Percentiles rank a stretch among this genome's conserved stretches.
These are phyloP conservation scores for Thalassiosira exigua DNA, from an alignment of 352 stramenopile species.

Conservation along the genomic window DNA sequence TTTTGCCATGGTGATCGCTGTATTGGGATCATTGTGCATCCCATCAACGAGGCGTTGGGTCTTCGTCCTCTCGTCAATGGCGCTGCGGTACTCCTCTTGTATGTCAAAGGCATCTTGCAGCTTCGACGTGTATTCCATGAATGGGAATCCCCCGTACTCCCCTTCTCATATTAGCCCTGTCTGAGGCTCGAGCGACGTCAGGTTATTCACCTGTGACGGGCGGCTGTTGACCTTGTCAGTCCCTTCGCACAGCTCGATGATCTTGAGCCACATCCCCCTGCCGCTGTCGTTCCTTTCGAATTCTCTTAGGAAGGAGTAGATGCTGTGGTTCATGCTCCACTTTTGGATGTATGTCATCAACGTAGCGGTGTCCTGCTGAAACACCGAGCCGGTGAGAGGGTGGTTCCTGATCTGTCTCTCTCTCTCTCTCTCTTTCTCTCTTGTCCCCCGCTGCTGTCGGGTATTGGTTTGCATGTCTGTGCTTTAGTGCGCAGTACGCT, in stretches of 20 bases:
- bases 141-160: neutral
- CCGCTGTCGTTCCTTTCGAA: neutral
- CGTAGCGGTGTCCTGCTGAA: neutral
- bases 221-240: neutral
- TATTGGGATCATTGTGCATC: neutral
- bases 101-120: neutral
- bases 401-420: neutral
- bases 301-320: neutral
- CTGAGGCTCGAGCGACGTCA: neutral
- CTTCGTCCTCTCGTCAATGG: neutral
- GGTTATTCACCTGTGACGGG: neutral
- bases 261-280: neutral
- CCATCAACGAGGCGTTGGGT: neutral
- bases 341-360: neutral
- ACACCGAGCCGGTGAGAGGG: neutral
- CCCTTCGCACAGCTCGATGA: neutral
- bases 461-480: neutral
- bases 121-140: neutral
- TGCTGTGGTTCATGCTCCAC: neutral
- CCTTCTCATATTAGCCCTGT: neutral
- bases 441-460: neutral
- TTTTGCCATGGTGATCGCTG: neutral
- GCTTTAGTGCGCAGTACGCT: neutral
- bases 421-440: neutral
- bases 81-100: neutral